A percentile compares a stretch with the other conserved stretches of the same genome.
Evolutionary conservation across 352 stramenopile species (phyloP).

Genomic region (Globisporangium emineosum): DNA sequence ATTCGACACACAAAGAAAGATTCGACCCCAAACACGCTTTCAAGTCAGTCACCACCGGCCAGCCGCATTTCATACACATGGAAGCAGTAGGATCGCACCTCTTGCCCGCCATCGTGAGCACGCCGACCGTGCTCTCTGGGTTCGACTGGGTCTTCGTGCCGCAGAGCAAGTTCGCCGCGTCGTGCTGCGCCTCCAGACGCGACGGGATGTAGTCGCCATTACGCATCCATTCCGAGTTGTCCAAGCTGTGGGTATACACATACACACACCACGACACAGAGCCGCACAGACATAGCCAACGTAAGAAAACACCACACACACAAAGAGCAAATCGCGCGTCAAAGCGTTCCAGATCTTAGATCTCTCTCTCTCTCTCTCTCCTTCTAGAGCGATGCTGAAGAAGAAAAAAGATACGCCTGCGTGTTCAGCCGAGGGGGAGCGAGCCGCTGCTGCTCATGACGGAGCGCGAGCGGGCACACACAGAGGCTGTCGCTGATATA

Average conservation of each 20-base stretch:
- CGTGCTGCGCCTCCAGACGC: conserved; percentile 96
- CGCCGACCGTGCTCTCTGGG: conserved; percentile 97
- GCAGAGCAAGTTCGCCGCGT: conserved; percentile 97
- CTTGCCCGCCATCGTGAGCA: conserved; percentile 94
- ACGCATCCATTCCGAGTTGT: conserved; percentile 98
- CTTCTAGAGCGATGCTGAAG: neutral
- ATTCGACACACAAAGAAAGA: conserved; percentile 6
- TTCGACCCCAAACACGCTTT: conserved; percentile 5
- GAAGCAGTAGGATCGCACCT: conserved; percentile 33
- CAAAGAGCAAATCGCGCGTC: neutral
- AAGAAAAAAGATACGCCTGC: conserved; percentile 5
- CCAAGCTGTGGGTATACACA: conserved; percentile 52
- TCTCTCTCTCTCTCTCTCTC: too few relatives aligned
- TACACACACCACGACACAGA: conserved; percentile 12
- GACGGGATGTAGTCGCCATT: conserved; percentile 99
- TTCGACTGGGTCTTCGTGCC: conserved; percentile 97
- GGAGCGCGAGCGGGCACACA: neutral
- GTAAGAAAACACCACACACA: neutral
- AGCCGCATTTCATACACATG: neutral
- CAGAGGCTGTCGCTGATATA: neutral
- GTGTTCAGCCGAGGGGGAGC: neutral
- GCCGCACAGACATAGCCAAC: neutral
- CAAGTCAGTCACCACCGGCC: neutral
- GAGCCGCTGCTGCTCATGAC: neutral
- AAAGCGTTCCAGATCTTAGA: neutral